Evolutionary conservation across 495 filamentous ascomycete genomes (phyloP).

Genomic region (Extremus antarcticus): DNA sequence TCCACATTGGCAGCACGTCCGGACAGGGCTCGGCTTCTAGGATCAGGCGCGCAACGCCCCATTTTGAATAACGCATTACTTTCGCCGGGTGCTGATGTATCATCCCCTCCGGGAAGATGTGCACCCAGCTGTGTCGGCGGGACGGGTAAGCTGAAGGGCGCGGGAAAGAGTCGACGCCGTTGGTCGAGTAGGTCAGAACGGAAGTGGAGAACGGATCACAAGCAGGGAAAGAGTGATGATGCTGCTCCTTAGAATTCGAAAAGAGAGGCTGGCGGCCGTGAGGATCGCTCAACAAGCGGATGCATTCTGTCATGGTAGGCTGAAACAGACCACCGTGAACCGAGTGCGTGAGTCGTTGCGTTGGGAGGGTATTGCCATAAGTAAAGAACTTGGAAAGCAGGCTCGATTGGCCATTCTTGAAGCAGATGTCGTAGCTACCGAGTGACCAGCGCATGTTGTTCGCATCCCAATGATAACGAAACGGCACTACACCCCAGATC

Average conservation of each 20-base stretch:
- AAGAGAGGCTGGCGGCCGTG: background rate
- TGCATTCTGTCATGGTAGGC: conserved; percentile 73
- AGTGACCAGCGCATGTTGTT: conserved; percentile 74
- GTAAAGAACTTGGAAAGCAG: conserved; percentile 59
- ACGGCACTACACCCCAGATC: conserved; percentile 78
- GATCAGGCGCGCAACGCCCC: conserved; percentile 83
- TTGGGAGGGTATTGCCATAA: conserved; percentile 79
- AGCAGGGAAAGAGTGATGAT: conserved; percentile 3
- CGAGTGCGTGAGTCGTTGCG: conserved; percentile 69
- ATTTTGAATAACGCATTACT: conserved; percentile 92
- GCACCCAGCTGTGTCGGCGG: conserved; percentile 66
- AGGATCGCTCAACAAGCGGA: conserved; percentile 59
- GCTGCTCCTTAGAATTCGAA: conserved; percentile 15
- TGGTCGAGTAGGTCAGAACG: conserved; percentile 55
- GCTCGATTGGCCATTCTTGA: conserved; percentile 51
- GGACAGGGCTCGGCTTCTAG: conserved; percentile 75
- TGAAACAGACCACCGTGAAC: conserved; percentile 71
- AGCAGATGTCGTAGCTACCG: conserved; percentile 90
- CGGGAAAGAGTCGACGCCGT: conserved; percentile 43
- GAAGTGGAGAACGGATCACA: conserved; percentile 37
- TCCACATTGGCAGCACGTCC: conserved; percentile 84
- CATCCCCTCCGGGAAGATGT: conserved; percentile 91
- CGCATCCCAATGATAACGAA: conserved; percentile 54
- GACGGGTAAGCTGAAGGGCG: conserved; percentile 43
- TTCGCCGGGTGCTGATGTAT: conserved; percentile 76